These are phyloP conservation scores for Starmerella apicola DNA, from an alignment of 805 yeast genomes.

Conservation along the genomic window DNA sequence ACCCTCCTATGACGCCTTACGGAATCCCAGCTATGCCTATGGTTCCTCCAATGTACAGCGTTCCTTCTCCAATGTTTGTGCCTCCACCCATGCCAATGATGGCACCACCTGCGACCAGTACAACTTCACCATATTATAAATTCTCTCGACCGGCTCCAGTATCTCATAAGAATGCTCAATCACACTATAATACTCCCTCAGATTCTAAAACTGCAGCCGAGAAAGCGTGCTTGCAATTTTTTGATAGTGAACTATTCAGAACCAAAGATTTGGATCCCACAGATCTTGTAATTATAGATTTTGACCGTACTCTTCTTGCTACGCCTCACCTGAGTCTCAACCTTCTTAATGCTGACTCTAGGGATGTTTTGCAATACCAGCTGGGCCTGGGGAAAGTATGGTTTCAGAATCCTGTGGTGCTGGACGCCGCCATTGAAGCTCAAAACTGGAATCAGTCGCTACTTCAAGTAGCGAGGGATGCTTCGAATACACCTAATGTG, in stretches of 20 bases:
- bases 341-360: conserved; percentile 11
- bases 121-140: too few species aligned
- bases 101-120: too few species aligned
- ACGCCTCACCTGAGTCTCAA: conserved; percentile 13
- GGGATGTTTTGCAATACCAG: conserved; percentile 10
- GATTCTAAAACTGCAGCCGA: conserved; percentile 2
- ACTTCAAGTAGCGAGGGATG: conserved; percentile 11
- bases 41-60: too few species aligned
- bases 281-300: conserved; percentile 19
- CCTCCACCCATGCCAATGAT: too few species aligned
- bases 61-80: too few species aligned
- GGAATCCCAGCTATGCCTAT: too few species aligned
- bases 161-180: neutral
- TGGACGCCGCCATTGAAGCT: conserved; percentile 9
- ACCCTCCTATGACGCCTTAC: too few species aligned
- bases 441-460: conserved; percentile 16
- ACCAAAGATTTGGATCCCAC: neutral
- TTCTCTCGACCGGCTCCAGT: too few species aligned
- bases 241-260: conserved; percentile 4
- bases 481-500: neutral
- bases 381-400: conserved; percentile 12
- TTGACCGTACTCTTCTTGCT: conserved; percentile 18
- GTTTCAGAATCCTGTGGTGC: conserved; percentile 14
- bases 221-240: conserved; percentile 12
- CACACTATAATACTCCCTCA: neutral